These are phyloP conservation scores for Naumovozyma dairenensis DNA, from an alignment of 805 yeast genomes.

Conservation along the genomic window DNA sequence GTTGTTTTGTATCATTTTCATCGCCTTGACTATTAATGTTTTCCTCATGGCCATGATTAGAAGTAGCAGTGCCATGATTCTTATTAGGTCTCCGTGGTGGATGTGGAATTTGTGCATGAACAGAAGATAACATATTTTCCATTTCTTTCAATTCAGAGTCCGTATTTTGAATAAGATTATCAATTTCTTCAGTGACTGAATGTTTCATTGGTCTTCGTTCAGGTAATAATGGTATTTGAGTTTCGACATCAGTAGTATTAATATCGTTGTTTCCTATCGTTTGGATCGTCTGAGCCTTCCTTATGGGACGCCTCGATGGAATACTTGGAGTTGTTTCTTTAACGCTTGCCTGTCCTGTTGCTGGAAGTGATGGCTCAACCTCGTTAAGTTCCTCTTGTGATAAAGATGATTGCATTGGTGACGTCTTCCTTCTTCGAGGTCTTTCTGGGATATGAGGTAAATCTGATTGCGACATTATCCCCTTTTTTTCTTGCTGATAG, in stretches of 20 bases:
- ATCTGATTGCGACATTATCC: too few relatives aligned
- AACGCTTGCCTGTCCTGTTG: too few relatives aligned
- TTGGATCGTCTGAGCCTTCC: not conserved
- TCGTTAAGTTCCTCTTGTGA: constrained; percentile 15
- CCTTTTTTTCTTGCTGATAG: too few relatives aligned
- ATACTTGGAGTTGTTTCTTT: constrained; percentile 1
- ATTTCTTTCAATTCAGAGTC: constrained; percentile 9
- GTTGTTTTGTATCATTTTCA: too few relatives aligned
- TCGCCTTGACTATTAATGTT: too few relatives aligned
- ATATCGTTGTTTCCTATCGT: too few relatives aligned
- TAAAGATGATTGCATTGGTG: too few relatives aligned
- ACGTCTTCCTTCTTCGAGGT: too few relatives aligned
- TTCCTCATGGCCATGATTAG: too few relatives aligned
- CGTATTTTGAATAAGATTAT: constrained; percentile 6
- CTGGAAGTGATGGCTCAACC: constrained; percentile 5
- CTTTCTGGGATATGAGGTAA: too few relatives aligned
- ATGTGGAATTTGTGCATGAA: not conserved
- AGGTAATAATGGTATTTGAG: constrained; percentile 4
- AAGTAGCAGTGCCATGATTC: too few relatives aligned
- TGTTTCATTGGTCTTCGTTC: constrained; percentile 6
- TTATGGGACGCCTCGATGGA: constrained; percentile 4
- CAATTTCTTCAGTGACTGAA: constrained; percentile 8
- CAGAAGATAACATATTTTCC: constrained; percentile 2
- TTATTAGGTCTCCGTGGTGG: constrained; percentile 2
- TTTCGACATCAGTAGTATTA: too few relatives aligned